Conservation (phyloP, 345 rosid genomes). For the Noccaea caerulescens region DNA sequence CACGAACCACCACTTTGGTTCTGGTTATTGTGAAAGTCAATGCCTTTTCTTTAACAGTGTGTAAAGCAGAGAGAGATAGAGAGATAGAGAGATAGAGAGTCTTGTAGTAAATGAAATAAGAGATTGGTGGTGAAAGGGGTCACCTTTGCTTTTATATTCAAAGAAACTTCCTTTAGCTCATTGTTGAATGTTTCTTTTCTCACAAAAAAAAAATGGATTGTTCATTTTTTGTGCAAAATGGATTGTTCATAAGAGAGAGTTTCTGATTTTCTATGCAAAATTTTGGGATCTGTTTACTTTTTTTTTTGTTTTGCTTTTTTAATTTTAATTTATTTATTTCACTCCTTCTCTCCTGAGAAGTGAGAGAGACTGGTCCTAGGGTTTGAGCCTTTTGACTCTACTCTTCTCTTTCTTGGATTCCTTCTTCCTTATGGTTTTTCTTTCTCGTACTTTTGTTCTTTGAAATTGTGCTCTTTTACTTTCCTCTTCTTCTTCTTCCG, state of each 20-base stretch:
- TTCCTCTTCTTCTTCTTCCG: slow-evolving; percentile 42
- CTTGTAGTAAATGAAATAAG: slow-evolving; percentile 34
- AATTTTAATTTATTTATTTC: background rate
- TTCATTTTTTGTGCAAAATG: too few relatives aligned
- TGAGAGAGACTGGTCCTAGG: slow-evolving; percentile 57
- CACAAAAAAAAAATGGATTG: too few relatives aligned
- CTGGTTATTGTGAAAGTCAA: slow-evolving; percentile 60
- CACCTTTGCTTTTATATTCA: slow-evolving; percentile 48
- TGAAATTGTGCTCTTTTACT: slow-evolving; percentile 34
- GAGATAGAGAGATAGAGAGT: slow-evolving; percentile 20
- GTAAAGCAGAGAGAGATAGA: slow-evolving; percentile 45
- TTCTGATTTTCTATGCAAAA: slow-evolving; percentile 29
- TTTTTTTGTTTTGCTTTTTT: background rate
- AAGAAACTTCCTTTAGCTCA: slow-evolving; percentile 15
- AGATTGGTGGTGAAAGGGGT: slow-evolving; percentile 48
- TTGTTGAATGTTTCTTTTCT: slow-evolving; percentile 8
- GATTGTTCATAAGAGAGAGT: slow-evolving; percentile 33
- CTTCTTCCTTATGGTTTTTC: slow-evolving; percentile 41
- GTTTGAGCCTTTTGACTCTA: slow-evolving; percentile 55
- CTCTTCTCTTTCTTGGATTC: slow-evolving; percentile 49
- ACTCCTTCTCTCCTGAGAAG: slow-evolving; percentile 19
- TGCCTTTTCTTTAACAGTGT: slow-evolving; percentile 56
- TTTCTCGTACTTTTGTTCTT: slow-evolving; percentile 42
- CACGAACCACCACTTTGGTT: slow-evolving; percentile 36
- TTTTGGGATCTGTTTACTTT: slow-evolving; percentile 63